A percentile compares a stretch with the other conserved stretches of the same genome.
Conservation (phyloP, 2,329 filamentous ascomycete species). For the Ophiostoma sp. region DNA sequence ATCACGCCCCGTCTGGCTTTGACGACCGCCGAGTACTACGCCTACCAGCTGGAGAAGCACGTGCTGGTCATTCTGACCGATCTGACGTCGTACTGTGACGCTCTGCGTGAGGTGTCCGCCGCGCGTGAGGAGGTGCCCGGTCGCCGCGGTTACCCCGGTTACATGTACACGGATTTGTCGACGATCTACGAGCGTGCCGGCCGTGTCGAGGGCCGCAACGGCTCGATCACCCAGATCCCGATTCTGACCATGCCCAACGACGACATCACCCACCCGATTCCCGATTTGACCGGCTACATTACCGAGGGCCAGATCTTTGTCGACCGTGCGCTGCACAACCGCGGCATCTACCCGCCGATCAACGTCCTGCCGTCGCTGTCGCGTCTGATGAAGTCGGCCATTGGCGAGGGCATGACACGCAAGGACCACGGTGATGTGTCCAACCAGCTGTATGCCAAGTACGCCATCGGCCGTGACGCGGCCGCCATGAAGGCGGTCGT, state of each 20-base stretch:
- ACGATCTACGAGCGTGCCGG: conserved; percentile 99
- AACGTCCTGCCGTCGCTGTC: conserved; percentile 97
- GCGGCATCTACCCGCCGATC: conserved; percentile 96
- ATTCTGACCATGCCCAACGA: conserved; percentile 99
- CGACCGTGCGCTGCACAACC: conserved; percentile 89
- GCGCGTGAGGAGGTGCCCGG: conserved; percentile 98
- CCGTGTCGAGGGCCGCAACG: conserved; percentile 93
- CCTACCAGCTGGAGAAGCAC: conserved; percentile 99
- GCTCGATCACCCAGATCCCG: conserved; percentile 97
- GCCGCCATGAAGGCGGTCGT: conserved; percentile 99
- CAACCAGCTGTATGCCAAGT: conserved; percentile 99
- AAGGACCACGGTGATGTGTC: conserved; percentile 97
- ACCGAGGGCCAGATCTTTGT: conserved; percentile 98
- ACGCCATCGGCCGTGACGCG: conserved; percentile 96
- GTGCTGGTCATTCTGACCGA: conserved; percentile 98
- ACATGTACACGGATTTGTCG: conserved; percentile 99
- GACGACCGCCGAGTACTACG: conserved; percentile 98
- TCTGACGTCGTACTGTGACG: conserved; percentile 96
- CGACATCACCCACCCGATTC: conserved; percentile 98
- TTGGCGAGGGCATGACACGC: conserved; percentile 92
- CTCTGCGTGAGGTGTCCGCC: conserved; percentile 95
- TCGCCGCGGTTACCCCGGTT: conserved; percentile 98
- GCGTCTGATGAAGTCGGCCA: conserved; percentile 99
- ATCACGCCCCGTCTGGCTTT: conserved; percentile 97
- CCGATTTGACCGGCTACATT: conserved; percentile 97